Evolutionary conservation across 2,329 filamentous ascomycete genomes (phyloP), one percentile per base, ranked within the genome.

Genomic region (Nigrograna mackinnonii): DNA sequence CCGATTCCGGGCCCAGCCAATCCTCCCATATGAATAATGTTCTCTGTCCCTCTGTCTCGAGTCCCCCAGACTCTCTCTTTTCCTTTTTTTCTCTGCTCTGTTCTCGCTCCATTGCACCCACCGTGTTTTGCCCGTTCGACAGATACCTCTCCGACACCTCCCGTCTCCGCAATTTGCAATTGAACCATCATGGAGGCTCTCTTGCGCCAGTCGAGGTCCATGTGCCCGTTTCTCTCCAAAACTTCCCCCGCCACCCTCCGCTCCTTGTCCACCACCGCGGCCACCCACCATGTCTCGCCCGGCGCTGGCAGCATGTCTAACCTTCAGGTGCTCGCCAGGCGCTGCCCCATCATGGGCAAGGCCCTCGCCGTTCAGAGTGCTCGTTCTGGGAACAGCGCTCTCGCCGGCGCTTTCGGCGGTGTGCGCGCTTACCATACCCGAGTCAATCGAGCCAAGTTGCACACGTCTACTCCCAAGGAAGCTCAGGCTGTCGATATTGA

Each of bases 311-410:
- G 89, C 72, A 96, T 97, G 84, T 96, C 91, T 64, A 97, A 96
- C 75, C 81, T 99, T 62, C 94, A 97, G 78, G 84, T 94, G 57
- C 84, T 95, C 64, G 94, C 90, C 62, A 86, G 91, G 66, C 90
- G 92, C 70, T 99, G 94, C 81, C 94, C 94, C 45, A 87, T 99
- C 71, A 99, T 99, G 94, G 92, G 91, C 71, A 95, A 96, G 80
- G 94, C 94, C 31, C 83, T 99, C 69, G 88, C 90, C 48, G 86
- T 96, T 28, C 92, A 96, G 79, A 75, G 73, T 46, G 72, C 74
- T 44, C 77, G 77, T 60, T 68, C 71, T 47, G 67, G 66, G 54
- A 73, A 73, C 57, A 66, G 63, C 49, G 66, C 69, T 22, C 67
- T 78, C 16, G 69, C 71, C 28, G 74, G 75, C 26, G 74, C 73